Evolutionary conservation across 108 stramenopile genomes (phyloP).

Genomic region (Poteriospumella lacustris): DNA sequence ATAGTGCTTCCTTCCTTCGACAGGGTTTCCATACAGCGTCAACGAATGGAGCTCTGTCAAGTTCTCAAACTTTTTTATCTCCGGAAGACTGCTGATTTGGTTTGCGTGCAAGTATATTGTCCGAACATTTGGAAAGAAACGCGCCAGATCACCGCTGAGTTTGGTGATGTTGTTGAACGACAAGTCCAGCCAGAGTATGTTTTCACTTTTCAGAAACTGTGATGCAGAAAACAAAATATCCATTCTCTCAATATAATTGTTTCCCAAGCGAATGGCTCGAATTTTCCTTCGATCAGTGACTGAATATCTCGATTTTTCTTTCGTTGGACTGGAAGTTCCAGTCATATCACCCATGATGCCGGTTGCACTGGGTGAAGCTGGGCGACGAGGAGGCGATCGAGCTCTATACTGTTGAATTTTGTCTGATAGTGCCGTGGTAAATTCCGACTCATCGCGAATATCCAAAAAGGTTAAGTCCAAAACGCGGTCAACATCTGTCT

Average conservation of each 20-base stretch:
- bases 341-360: not conserved
- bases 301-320: not conserved
- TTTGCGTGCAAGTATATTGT: conserved; percentile 40
- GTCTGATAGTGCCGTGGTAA: not conserved
- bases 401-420: not conserved
- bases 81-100: conserved; percentile 19
- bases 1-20: conserved; percentile 42
- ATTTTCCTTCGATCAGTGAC: not conserved
- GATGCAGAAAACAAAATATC: not conserved
- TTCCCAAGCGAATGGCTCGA: conserved; percentile 15
- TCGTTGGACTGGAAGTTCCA: not conserved
- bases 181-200: conserved; percentile 24
- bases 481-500: not conserved
- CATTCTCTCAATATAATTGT: not conserved
- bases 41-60: conserved; percentile 25
- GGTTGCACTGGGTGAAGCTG: not conserved
- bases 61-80: conserved; percentile 23
- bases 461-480: conserved; percentile 25
- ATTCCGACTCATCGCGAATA: conserved; percentile 15
- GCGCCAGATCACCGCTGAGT: not conserved
- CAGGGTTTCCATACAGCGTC: conserved; percentile 39
- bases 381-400: too few species aligned
- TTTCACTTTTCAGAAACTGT: not conserved
- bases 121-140: conserved; percentile 9
- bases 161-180: conserved; percentile 1